Evolutionary conservation across 345 rosid genomes (phyloP).

Genomic region (Stellera chamaejasme): DNA sequence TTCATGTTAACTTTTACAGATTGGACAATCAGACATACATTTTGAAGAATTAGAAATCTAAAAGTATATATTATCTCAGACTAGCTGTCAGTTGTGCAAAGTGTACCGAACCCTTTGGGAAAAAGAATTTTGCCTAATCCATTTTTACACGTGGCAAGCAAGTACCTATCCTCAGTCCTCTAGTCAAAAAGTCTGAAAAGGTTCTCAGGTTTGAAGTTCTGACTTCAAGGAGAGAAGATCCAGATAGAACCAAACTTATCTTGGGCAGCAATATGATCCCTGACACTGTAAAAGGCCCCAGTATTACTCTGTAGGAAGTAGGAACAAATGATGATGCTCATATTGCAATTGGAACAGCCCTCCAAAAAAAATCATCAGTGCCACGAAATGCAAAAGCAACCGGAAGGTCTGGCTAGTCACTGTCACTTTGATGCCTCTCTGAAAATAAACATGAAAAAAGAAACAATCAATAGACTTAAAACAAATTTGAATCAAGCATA

Average conservation of each 20-base stretch:
- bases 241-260: background rate
- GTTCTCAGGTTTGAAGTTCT: conserved; percentile 15
- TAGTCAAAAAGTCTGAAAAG: conserved; percentile 14
- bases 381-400: conserved; percentile 13
- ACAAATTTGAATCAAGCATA: background rate
- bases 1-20: conserved; percentile 20
- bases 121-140: conserved; percentile 4
- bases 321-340: background rate
- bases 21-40: conserved; percentile 7
- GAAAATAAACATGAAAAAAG: conserved; percentile 16
- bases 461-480: no score
- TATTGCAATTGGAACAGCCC: conserved; percentile 17
- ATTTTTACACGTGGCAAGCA: conserved; percentile 13
- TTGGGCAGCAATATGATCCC: conserved; percentile 14
- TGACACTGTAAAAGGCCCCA: no score
- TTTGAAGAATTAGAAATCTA: conserved; percentile 12
- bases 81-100: conserved; percentile 10
- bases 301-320: conserved; percentile 1
- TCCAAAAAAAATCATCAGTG: conserved; percentile 26
- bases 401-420: conserved; percentile 51
- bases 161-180: conserved; percentile 6
- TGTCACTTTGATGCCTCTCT: conserved; percentile 74
- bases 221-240: conserved; percentile 8
- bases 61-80: conserved; percentile 20
- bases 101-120: conserved; percentile 15